These are phyloP conservation scores for Discostella pseudostelligera DNA, from an alignment of 108 stramenopile species.

Conservation along the genomic window DNA sequence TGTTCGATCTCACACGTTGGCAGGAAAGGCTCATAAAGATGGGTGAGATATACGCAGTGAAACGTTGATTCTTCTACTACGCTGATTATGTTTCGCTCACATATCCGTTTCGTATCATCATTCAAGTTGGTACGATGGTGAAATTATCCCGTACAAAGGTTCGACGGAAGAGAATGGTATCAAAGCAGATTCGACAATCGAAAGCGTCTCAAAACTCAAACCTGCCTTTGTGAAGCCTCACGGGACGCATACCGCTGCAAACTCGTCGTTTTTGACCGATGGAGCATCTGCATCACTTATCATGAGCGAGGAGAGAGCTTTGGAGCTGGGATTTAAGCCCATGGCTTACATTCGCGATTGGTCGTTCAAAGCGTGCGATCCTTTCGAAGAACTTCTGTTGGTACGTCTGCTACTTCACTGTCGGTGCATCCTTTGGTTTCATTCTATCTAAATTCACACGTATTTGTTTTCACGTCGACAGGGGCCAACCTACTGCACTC, in stretches of 20 bases:
- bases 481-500: slow-evolving; percentile 87
- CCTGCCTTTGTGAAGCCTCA: slow-evolving; percentile 97
- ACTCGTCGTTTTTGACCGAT: slow-evolving; percentile 95
- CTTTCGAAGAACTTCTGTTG: slow-evolving; percentile 96
- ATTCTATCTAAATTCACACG: neutral
- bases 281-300: slow-evolving; percentile 93
- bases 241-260: slow-evolving; percentile 99
- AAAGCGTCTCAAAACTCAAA: slow-evolving; percentile 91
- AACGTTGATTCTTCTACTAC: neutral
- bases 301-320: slow-evolving; percentile 94
- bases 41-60: slow-evolving; percentile 43
- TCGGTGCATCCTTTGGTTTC: neutral
- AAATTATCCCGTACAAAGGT: slow-evolving; percentile 90
- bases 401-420: slow-evolving; percentile 28
- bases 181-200: slow-evolving; percentile 90
- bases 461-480: neutral
- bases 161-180: slow-evolving; percentile 92
- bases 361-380: slow-evolving; percentile 96
- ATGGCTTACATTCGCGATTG: slow-evolving; percentile 89
- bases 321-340: slow-evolving; percentile 94
- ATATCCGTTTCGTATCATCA: too few species aligned
- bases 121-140: slow-evolving; percentile 80
- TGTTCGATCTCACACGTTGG: slow-evolving; percentile 84
- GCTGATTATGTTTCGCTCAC: too few species aligned
- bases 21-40: slow-evolving; percentile 90